Conservation (phyloP, 805 yeast genomes). For the Wickerhamomyces alni region DNA sequence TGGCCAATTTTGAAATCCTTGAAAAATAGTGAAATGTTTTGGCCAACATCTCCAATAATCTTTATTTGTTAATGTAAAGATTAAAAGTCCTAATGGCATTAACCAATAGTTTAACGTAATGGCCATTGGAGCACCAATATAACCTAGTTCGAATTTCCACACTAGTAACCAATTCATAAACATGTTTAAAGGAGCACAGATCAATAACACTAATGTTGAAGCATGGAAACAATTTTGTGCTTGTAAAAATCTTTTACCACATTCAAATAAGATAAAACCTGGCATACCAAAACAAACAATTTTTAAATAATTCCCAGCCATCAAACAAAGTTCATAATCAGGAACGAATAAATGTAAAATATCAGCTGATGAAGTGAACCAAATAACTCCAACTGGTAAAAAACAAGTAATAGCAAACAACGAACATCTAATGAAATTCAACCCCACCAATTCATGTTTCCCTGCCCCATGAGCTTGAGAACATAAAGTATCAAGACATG, state of each 20-base stretch:
- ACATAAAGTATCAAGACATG: constrained; percentile 77
- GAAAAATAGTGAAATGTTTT: constrained; percentile 25
- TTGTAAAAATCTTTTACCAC: constrained; percentile 78
- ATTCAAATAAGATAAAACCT: constrained; percentile 70
- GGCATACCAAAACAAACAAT: constrained; percentile 66
- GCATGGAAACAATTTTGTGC: constrained; percentile 87
- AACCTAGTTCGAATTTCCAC: constrained; percentile 77
- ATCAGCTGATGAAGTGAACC: constrained; percentile 15
- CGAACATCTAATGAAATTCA: constrained; percentile 67
- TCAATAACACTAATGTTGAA: constrained; percentile 57
- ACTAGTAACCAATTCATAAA: constrained; percentile 65
- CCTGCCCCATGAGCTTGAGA: constrained; percentile 86
- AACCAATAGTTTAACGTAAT: constrained; percentile 68
- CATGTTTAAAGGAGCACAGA: constrained; percentile 69
- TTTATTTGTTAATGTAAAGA: constrained; percentile 36
- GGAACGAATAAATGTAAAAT: constrained; percentile 17
- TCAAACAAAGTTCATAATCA: constrained; percentile 14
- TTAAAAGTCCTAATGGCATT: constrained; percentile 33
- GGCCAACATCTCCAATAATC: constrained; percentile 58
- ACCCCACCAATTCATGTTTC: constrained; percentile 63
- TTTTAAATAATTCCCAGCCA: constrained; percentile 50
- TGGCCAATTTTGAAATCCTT: constrained; percentile 46
- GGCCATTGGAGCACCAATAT: constrained; percentile 76
- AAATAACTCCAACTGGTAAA: constrained; percentile 18
- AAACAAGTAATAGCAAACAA: constrained; percentile 22